phyloP scores from a whole-genome alignment of 768 basidiomycete genomes.

The Serpula lacrymans region DNA sequence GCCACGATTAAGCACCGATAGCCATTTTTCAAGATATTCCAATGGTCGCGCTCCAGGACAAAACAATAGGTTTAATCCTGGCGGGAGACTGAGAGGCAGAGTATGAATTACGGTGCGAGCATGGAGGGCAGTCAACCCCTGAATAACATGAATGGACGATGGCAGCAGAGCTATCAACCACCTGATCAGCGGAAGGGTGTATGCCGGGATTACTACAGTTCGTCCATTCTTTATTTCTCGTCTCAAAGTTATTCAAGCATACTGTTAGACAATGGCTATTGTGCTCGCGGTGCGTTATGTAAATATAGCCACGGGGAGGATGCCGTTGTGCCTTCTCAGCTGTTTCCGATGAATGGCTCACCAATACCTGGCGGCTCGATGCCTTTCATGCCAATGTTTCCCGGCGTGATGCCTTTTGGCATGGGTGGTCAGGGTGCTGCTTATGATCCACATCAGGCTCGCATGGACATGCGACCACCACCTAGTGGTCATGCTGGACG shows the following conservation, averaged over 20 bases:
- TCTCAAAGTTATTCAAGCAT: constrained; percentile 8
- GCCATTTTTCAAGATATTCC: constrained; percentile 62
- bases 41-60: constrained; percentile 44
- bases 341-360: constrained; percentile 54
- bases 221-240: constrained; percentile 29
- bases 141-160: constrained; percentile 39
- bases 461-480: constrained; percentile 72
- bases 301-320: constrained; percentile 93
- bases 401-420: constrained; percentile 54
- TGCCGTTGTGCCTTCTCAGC: constrained; percentile 69
- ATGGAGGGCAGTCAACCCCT: too few species aligned
- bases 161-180: constrained; percentile 60
- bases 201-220: constrained; percentile 93
- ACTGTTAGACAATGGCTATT: constrained; percentile 80
- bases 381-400: constrained; percentile 73
- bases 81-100: constrained; percentile 22
- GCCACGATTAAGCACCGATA: constrained; percentile 60
- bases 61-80: constrained; percentile 28
- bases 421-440: constrained; percentile 44
- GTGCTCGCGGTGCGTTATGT: constrained; percentile 83
- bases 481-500: constrained; percentile 28
- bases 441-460: constrained; percentile 77
- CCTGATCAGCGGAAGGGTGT: constrained; percentile 73
- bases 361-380: constrained; percentile 38
- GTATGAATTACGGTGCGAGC: constrained; percentile 18